Base-by-base conservation (phyloP, 2,329 filamentous ascomycete species). In the Claviceps purpurea region DNA sequence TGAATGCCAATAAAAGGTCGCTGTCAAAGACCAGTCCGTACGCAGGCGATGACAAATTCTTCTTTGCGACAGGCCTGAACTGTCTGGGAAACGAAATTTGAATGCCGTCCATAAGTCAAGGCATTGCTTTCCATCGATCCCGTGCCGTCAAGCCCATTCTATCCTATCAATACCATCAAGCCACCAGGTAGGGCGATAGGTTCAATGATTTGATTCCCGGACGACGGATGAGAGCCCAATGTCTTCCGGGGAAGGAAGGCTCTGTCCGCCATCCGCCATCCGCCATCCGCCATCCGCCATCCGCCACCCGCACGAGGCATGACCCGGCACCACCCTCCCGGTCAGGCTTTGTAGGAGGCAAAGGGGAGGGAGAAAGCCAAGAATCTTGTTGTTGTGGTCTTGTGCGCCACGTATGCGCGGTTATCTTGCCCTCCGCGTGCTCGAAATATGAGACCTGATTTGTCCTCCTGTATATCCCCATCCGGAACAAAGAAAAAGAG, bases 221-320 rank as follows among this genome's bases (percentile, higher is more conserved):
- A 43, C 30, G 43, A 47, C 37, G 37, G 52, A 49, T 40, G 13
- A 46, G 22, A 37, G 47, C 47, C 42, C 22, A 37, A 37, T 5
- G 5, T 30, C 26, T n/a, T 22, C 34, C 50, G 54, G 50, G 55
- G 54, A 54, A 50, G 40, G 43, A 49, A 50, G 50, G 24, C n/a
- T 20, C 8, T 10, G 5, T 20, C 8, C 7, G 14, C 34, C n/a
- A 20, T 18, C 6, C 5, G 14, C 34, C n/a, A 20, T 42, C 20
- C 5, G 34, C 48, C 22, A 22, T 2, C 22, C 22, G 22, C n/a
- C n/a, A n/a, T n/a, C n/a, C n/a, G n/a, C 22, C 50, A 50, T 42
- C 46, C 26, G 41, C 54, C 52, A 54, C 52, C 37, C 45, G 38
- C 24, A 39, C 46, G 38, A 39, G 41, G 48, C 20, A 20, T 50